These are phyloP conservation scores for Pyrenophora graminea DNA, from an alignment of 2,329 filamentous ascomycete species.

Conservation along the genomic window DNA sequence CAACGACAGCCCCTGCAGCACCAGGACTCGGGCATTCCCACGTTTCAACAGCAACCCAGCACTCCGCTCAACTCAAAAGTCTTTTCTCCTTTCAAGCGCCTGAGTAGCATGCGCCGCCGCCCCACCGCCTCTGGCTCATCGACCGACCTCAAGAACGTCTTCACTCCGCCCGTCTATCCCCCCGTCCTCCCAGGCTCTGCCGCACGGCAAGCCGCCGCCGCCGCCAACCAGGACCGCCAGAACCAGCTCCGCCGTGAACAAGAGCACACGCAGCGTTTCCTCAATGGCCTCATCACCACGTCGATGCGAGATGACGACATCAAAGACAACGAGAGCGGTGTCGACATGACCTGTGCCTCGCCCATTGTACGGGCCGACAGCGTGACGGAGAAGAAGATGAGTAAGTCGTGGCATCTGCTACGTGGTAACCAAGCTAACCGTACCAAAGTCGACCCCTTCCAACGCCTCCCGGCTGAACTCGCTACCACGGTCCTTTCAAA, in stretches of 20 bases:
- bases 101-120: conserved; percentile 40
- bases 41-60: conserved; percentile 19
- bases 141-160: conserved; percentile 20
- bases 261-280: conserved; percentile 40
- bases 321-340: conserved; percentile 45
- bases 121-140: conserved; percentile 36
- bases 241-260: conserved; percentile 37
- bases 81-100: conserved; percentile 32
- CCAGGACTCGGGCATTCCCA: conserved; percentile 40
- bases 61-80: conserved; percentile 22
- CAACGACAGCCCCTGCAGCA: conserved; percentile 35
- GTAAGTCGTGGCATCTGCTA: conserved; percentile 24
- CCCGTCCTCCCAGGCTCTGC: conserved; percentile 31
- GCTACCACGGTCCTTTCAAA: conserved; percentile 62
- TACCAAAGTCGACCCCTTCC: conserved; percentile 56
- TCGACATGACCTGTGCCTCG: conserved; percentile 45
- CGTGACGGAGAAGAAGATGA: conserved; percentile 41
- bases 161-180: conserved; percentile 27
- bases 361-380: conserved; percentile 40
- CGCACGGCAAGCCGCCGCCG: conserved; percentile 43
- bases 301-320: conserved; percentile 30
- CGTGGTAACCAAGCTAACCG: conserved; percentile 10
- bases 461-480: conserved; percentile 62
- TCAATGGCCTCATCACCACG: conserved; percentile 29
- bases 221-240: conserved; percentile 41